Evolutionary conservation across 2,329 filamentous ascomycete genomes (phyloP).

Genomic region (Claviceps sp.): DNA sequence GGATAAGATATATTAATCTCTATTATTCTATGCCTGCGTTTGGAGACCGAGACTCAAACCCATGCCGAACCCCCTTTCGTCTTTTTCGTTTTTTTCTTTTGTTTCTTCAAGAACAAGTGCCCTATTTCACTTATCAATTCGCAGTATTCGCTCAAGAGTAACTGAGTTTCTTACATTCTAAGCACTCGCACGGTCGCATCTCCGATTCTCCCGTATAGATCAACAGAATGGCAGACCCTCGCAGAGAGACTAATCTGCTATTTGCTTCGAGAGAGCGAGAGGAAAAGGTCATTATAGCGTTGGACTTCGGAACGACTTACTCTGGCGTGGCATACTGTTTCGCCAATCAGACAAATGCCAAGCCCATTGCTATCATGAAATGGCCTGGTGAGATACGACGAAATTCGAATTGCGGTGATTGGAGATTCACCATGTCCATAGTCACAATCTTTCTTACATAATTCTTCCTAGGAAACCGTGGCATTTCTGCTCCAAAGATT

Average conservation of each 20-base stretch:
- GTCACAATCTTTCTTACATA: constrained; percentile 26
- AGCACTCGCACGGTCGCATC: too few relatives aligned
- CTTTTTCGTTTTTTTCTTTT: too few relatives aligned
- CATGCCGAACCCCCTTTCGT: too few relatives aligned
- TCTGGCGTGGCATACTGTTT: constrained; percentile 33
- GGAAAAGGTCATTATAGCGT: constrained; percentile 32
- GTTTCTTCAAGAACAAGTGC: too few relatives aligned
- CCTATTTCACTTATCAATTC: too few relatives aligned
- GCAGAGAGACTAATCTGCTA: background rate
- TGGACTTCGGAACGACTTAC: constrained; percentile 44
- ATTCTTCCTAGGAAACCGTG: constrained; percentile 26
- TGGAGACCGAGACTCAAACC: too few relatives aligned
- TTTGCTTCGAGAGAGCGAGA: background rate
- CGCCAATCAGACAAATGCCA: constrained; percentile 6
- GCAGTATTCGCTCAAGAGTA: too few relatives aligned
- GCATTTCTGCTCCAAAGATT: constrained; percentile 23
- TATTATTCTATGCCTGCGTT: too few relatives aligned
- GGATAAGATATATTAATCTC: too few relatives aligned
- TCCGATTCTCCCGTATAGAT: too few relatives aligned
- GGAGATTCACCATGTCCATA: too few relatives aligned
- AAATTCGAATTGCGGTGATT: background rate
- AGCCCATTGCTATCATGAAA: constrained; percentile 20
- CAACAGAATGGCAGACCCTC: background rate
- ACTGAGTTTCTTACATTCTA: too few relatives aligned
- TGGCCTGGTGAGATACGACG: constrained; percentile 11